Percentiles rank a stretch among this genome's conserved stretches.
Conservation (phyloP, 2,329 filamentous ascomycete species). For the Davidsoniella neocaledoniae region DNA sequence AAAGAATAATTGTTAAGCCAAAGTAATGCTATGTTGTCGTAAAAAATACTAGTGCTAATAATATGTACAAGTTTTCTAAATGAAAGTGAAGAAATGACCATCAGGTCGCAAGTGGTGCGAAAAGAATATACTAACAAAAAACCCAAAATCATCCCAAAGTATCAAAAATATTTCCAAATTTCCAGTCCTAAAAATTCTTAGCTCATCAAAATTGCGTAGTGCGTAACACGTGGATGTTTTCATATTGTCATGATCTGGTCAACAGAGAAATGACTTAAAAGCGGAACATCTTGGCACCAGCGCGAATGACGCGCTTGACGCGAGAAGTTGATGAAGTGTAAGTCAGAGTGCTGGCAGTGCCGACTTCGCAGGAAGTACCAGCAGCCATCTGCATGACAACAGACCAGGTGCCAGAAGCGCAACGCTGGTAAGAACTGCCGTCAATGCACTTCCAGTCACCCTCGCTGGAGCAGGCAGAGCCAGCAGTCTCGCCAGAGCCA, state of each 20-base stretch:
- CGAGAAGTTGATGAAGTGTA: constrained; percentile 9
- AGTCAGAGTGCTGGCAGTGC: constrained; percentile 19
- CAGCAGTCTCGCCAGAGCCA: constrained; percentile 20
- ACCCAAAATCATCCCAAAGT: neutral
- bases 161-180: neutral
- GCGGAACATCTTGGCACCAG: constrained; percentile 14
- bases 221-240: neutral
- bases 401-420: constrained; percentile 36
- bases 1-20: neutral
- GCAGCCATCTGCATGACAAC: constrained; percentile 24
- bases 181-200: neutral
- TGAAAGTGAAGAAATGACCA: neutral
- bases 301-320: constrained; percentile 12
- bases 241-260: neutral
- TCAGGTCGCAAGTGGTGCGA: neutral
- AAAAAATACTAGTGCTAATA: neutral
- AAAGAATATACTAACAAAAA: constrained; percentile 2
- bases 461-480: constrained; percentile 29
- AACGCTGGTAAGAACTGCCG: constrained; percentile 36
- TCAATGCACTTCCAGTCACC: constrained; percentile 38
- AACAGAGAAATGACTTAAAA: constrained; percentile 6
- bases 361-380: constrained; percentile 29
- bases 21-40: neutral
- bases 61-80: constrained; percentile 1
- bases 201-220: too few species aligned